phyloP scores from a whole-genome alignment of 257 asterid species.

The Leptodermis oblonga region DNA sequence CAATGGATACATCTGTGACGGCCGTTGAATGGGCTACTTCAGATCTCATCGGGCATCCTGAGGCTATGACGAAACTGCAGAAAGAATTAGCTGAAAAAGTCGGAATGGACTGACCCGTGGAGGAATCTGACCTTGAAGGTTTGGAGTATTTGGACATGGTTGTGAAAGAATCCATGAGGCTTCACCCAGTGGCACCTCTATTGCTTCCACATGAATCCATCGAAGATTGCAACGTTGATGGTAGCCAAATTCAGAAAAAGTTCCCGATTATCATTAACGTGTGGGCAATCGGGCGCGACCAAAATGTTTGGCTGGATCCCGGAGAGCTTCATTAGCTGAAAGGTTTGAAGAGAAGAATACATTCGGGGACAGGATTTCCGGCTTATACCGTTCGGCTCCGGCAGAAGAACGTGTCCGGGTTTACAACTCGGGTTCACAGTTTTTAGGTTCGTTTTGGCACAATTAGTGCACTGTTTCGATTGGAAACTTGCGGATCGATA shows the following conservation, averaged over 20 bases:
- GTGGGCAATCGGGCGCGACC: slow-evolving; percentile 22
- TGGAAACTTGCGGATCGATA: slow-evolving; percentile 25
- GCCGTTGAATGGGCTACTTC: slow-evolving; percentile 31
- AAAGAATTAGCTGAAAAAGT: slow-evolving; percentile 23
- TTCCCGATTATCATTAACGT: slow-evolving; percentile 12
- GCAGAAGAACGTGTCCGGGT: slow-evolving; percentile 30
- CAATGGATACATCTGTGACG: slow-evolving; percentile 33
- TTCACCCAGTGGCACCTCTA: slow-evolving; percentile 30
- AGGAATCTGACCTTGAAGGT: slow-evolving; percentile 25
- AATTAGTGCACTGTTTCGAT: slow-evolving; percentile 28
- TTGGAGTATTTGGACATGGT: slow-evolving; percentile 22
- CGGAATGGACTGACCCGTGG: slow-evolving; percentile 19
- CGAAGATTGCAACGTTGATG: slow-evolving; percentile 26
- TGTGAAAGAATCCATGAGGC: slow-evolving; percentile 25
- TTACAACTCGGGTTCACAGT: slow-evolving; percentile 22
- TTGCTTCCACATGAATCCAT: slow-evolving; percentile 23
- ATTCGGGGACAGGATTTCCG: slow-evolving; percentile 22
- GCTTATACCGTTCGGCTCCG: slow-evolving; percentile 28
- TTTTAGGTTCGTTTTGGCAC: slow-evolving; percentile 22
- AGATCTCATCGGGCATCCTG: slow-evolving; percentile 27
- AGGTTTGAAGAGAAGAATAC: slow-evolving; percentile 10
- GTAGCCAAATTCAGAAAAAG: slow-evolving; percentile 12
- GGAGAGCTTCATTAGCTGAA: slow-evolving; percentile 24
- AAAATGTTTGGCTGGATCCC: slow-evolving; percentile 25
- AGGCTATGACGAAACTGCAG: slow-evolving; percentile 21